Evolutionary conservation across 2,329 filamentous ascomycete genomes (phyloP).

Genomic region (Xylariales sp.): DNA sequence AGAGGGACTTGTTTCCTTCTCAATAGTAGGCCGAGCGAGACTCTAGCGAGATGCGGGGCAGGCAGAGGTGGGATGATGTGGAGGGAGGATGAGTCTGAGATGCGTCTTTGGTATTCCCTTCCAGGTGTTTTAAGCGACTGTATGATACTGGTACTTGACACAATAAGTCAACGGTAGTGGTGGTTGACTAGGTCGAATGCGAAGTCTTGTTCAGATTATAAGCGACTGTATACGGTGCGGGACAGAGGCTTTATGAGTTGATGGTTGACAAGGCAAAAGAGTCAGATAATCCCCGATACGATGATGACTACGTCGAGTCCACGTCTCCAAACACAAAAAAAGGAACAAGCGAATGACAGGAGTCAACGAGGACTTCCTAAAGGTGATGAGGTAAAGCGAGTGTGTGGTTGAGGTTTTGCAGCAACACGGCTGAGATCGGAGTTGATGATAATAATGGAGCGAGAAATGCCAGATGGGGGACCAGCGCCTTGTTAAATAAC

Average conservation of each 20-base stretch:
- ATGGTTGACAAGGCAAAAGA: slow-evolving; percentile 13
- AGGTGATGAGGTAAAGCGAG: slow-evolving; percentile 44
- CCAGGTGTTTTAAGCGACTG: slow-evolving; percentile 31
- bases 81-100: slow-evolving; percentile 12
- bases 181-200: slow-evolving; percentile 17
- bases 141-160: slow-evolving; percentile 25
- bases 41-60: too few relatives aligned
- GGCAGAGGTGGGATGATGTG: slow-evolving; percentile 4
- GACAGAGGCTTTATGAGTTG: slow-evolving; percentile 8
- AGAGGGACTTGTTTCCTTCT: neutral
- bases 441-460: slow-evolving; percentile 28
- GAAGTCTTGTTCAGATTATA: slow-evolving; percentile 16
- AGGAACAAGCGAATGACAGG: slow-evolving; percentile 67
- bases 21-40: too few relatives aligned
- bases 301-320: slow-evolving; percentile 28
- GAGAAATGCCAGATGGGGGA: slow-evolving; percentile 21
- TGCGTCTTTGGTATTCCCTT: slow-evolving; percentile 24
- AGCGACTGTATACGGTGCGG: slow-evolving; percentile 13
- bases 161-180: slow-evolving; percentile 21
- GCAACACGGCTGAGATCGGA: slow-evolving; percentile 32
- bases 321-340: slow-evolving; percentile 44
- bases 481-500: slow-evolving; percentile 5
- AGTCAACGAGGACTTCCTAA: slow-evolving; percentile 70
- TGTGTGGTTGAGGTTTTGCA: slow-evolving; percentile 39
- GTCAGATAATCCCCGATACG: slow-evolving; percentile 19